Evolutionary conservation across 2,329 filamentous ascomycete genomes (phyloP).

Genomic region (Amauroascus verrucosus): DNA sequence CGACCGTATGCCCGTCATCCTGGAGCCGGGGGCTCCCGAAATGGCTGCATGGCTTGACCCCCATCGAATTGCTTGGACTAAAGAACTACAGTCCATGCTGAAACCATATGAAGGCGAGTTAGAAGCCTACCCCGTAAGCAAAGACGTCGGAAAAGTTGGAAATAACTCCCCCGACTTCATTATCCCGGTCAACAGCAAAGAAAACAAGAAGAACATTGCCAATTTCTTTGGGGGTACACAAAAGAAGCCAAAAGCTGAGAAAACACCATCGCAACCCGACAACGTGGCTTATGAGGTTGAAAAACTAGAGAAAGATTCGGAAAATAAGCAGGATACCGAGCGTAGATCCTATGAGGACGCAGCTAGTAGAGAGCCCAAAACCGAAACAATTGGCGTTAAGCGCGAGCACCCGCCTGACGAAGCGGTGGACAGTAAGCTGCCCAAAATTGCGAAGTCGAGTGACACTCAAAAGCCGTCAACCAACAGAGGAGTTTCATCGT

Average conservation of each 20-base stretch:
- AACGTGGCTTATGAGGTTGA: slow-evolving; percentile 11
- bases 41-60: slow-evolving; percentile 74
- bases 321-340: slow-evolving; percentile 19
- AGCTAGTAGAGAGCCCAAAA: neutral
- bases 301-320: neutral
- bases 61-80: slow-evolving; percentile 58
- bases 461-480: neutral
- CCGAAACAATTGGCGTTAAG: slow-evolving; percentile 10
- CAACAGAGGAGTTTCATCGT: neutral
- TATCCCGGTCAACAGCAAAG: slow-evolving; percentile 68
- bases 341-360: slow-evolving; percentile 30
- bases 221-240: slow-evolving; percentile 69
- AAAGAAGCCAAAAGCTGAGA: slow-evolving; percentile 27
- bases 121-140: slow-evolving; percentile 74
- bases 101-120: slow-evolving; percentile 69
- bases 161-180: slow-evolving; percentile 80
- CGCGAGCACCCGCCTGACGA: slow-evolving; percentile 10
- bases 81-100: slow-evolving; percentile 66
- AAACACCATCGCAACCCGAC: neutral
- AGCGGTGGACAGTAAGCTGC: slow-evolving; percentile 31
- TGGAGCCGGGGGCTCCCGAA: slow-evolving; percentile 63
- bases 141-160: slow-evolving; percentile 87
- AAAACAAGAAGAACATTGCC: slow-evolving; percentile 87
- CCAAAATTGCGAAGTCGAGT: slow-evolving; percentile 11
- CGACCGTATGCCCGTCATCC: slow-evolving; percentile 88